Conservation (phyloP, 139 green algal species). For the Chlamydomonas applanata region DNA sequence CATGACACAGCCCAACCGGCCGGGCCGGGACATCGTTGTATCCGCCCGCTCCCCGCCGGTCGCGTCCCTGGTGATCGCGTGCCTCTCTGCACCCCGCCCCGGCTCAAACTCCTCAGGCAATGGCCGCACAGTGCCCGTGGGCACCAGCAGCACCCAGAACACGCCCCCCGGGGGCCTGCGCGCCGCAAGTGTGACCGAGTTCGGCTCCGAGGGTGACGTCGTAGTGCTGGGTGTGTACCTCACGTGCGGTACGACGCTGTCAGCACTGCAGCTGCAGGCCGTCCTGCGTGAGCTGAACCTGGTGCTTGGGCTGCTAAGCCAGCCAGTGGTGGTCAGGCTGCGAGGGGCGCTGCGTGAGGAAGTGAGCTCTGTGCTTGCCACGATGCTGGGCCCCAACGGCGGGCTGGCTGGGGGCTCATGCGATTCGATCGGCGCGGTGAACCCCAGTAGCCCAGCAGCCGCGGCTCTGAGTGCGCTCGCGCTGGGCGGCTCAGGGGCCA, state of each 20-base stretch:
- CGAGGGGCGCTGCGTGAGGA: not conserved
- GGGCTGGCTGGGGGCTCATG: not conserved
- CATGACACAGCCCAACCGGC: conserved; percentile 11
- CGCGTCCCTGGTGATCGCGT: not conserved
- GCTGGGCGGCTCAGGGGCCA: too few relatives aligned
- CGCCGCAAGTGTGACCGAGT: too few relatives aligned
- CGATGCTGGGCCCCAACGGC: not conserved
- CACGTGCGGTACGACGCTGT: not conserved
- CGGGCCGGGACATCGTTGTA: not conserved
- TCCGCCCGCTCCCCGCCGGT: not conserved
- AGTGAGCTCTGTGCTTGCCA: not conserved
- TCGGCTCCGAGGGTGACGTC: too few relatives aligned
- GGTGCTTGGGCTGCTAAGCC: conserved; percentile 9
- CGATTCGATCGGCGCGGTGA: too few relatives aligned
- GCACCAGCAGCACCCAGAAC: not conserved
- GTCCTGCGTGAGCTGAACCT: conserved; percentile 12
- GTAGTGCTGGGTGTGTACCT: conserved; percentile 7
- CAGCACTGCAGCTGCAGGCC: conserved; percentile 6
- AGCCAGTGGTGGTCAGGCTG: not conserved
- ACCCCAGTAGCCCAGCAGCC: too few relatives aligned
- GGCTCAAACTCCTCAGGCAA: not conserved
- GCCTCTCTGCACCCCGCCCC: not conserved
- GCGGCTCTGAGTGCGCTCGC: too few relatives aligned
- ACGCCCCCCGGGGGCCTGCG: too few relatives aligned
- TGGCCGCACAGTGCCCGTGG: not conserved